Evolutionary conservation across 169 alveolate genomes (phyloP).

Genomic region (Eimeria sp.): DNA sequence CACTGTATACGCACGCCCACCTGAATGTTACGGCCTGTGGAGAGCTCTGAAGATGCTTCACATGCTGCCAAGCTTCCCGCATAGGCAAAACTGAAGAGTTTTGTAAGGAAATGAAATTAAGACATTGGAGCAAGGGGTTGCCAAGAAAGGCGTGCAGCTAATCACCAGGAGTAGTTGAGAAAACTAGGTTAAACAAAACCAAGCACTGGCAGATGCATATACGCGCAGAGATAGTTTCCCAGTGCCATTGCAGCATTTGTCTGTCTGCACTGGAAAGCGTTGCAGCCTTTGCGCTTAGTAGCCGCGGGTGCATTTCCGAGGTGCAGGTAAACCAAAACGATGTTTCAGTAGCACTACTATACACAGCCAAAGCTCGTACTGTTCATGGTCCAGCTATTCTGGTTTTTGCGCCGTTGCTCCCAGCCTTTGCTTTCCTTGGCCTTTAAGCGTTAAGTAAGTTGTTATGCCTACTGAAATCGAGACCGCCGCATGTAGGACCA

Average conservation of each 20-base stretch:
- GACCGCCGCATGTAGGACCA: constrained; percentile 20
- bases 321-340: neutral
- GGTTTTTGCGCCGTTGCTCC: constrained; percentile 11
- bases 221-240: neutral
- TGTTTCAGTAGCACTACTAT: neutral
- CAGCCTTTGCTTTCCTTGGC: constrained; percentile 18
- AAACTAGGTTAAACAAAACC: neutral
- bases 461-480: constrained; percentile 9
- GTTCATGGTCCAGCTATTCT: neutral
- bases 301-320: neutral
- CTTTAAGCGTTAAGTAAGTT: constrained; percentile 20
- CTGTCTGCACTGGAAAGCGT: neutral
- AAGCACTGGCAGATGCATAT: neutral
- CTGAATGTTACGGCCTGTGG: neutral
- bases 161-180: neutral
- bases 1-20: neutral
- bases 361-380: neutral
- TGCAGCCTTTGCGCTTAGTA: neutral
- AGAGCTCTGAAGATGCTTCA: neutral
- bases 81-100: neutral
- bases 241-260: neutral
- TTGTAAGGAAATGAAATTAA: neutral
- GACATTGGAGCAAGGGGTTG: neutral
- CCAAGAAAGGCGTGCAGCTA: neutral
- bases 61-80: neutral